Evolutionary conservation across 1,284 basidiomycete species (phyloP).

Genomic region (Cutaneotrichosporon sp.): DNA sequence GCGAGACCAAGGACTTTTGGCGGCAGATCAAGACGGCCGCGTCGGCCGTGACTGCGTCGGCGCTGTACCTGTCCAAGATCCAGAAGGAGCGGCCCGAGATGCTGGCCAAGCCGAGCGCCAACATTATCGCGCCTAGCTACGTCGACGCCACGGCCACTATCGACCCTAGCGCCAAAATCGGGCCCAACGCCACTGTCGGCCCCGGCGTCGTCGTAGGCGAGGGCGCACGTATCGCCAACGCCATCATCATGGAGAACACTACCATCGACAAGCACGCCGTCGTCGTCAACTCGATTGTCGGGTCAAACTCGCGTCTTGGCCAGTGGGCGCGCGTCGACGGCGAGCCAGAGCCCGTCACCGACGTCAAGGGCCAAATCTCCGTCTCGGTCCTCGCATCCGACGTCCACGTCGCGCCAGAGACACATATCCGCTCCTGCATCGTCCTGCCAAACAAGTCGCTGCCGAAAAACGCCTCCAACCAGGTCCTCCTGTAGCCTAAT

Average conservation of each 20-base stretch:
- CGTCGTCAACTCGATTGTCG: constrained; percentile 51
- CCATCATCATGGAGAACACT: constrained; percentile 50
- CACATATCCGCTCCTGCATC: constrained; percentile 48
- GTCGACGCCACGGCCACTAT: constrained; percentile 50
- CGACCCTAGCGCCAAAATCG: constrained; percentile 50
- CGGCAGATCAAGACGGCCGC: constrained; percentile 54
- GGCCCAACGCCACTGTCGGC: constrained; percentile 51
- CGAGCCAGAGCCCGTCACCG: constrained; percentile 42
- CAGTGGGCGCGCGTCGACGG: constrained; percentile 53
- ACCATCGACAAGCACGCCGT: constrained; percentile 50
- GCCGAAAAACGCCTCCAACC: constrained; percentile 46
- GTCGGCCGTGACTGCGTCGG: constrained; percentile 52
- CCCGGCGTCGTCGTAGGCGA: constrained; percentile 47
- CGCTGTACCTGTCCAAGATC: constrained; percentile 47
- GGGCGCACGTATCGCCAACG: constrained; percentile 51
- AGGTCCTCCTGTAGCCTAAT: constrained; percentile 45
- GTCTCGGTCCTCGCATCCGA: constrained; percentile 51
- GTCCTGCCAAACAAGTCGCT: constrained; percentile 53
- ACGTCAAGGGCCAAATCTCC: constrained; percentile 47
- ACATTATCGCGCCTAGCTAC: constrained; percentile 50
- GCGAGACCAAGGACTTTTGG: constrained; percentile 52
- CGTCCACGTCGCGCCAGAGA: constrained; percentile 48
- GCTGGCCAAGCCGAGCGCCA: constrained; percentile 32
- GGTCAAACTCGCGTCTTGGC: constrained; percentile 44
- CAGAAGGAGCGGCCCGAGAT: constrained; percentile 35